Evolutionary conservation across 805 yeast genomes (phyloP), one percentile per base, ranked within the genome.

Genomic region (Candida corydali): DNA sequence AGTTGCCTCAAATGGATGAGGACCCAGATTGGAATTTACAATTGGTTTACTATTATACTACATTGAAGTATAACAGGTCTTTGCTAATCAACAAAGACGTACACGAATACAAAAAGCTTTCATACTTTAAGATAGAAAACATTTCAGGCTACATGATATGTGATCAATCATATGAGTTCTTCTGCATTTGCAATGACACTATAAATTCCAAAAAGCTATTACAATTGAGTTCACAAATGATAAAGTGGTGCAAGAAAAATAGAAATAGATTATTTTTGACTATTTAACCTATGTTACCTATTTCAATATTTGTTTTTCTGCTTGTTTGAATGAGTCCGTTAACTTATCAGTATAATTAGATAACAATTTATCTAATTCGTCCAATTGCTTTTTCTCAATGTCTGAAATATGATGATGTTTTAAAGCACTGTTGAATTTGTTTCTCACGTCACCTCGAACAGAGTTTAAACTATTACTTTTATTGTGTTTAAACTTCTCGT

Each of bases 211-310:
- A 75, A 26, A 67, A 73, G 0, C 59, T 88, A 40, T 72, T 82
- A 11, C 63, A 63, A 15, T 78, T 86, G 42, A 80, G 88, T 26
- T 69, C 78, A 35, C 66, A 69, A 15, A 76, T 87, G 10, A 78
- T 84, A 7, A 69, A 69, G 33, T 89, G 96, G 96, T 81, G 94
- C 47, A 70, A 75, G 42, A 76, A 70, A 43, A 75, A 85, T 46
- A 83, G 83, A 43, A 78, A 76, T 36, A 63, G 93, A 26, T 54
- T 87, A 24, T 87, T 86, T 54, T 77, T 36, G 18, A 35, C 38
- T 32, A 10, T 36, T n/a, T 26, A 32, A 14, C 9, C 9, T 9
- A 20, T 20, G 23, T 20, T 6, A 9, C 36, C 17, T 49, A 66
- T 41, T 63, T 65, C 40, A 61, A 45, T 22, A 67, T 58, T n/a